Base-by-base conservation (phyloP, 1,284 basidiomycete genomes). In the Sporisorium iseilematis-ciliati region DNA sequence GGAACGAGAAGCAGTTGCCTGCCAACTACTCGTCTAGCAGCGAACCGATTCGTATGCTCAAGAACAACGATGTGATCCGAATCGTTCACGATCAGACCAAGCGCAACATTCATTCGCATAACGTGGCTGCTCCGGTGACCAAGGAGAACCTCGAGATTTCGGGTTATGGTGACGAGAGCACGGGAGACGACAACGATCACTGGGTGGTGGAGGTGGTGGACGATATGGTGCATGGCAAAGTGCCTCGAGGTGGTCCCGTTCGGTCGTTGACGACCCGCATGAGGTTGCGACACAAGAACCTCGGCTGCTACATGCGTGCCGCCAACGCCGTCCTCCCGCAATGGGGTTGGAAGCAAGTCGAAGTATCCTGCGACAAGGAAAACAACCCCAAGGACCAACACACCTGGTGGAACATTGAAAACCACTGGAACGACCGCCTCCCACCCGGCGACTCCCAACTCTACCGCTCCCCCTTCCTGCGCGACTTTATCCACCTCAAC, bases 271-370 rank as follows among this genome's bases (percentile, higher is more conserved):
- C 96, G 21, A 97, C 95, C 1, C 88, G 94, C 20, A 85, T 99
- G 86, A 89, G 96, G 56, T 91, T 99, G 88, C 89, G 88, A 71
- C 95, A 99, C 86, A 84, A 90, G 62, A 86, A 87, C 40, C 87
- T 92, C 12, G 64, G 66, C 31, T 84, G 83, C 75, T 98, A 98
- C 87, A 87, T 99, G 48, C 89, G 92, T 23, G 95, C 96, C 3
- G 92, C 92, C 54, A 97, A 96, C 84, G 90, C 91, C 1, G 89
- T 93, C 48, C 87, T 99, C 41, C 96, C 97, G 2, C 93, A 97
- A 86, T 99, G 96, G 97, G 96, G 96, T 23, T 99, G 97, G 90
- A 98, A 98, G 87, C 97, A 99, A 87, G 89, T 97, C 65, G 96
- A 99, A 86, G 95, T 97, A 49, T 92, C 91, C 72, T 99, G 97